Evolutionary conservation across 805 yeast genomes (phyloP).

Genomic region (Metschnikowia corniflorae): DNA sequence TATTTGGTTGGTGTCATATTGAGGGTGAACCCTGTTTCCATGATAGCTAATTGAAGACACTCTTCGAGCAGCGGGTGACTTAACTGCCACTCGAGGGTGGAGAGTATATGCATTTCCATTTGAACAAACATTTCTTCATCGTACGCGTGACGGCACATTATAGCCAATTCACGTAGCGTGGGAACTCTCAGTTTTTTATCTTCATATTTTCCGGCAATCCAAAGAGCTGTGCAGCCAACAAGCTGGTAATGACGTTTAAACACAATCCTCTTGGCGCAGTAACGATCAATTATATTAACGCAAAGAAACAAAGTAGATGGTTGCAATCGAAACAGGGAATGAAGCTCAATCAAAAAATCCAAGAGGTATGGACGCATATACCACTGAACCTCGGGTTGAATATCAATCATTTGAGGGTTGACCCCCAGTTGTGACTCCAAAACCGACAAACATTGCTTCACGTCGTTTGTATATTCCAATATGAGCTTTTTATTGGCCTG

Average conservation of each 20-base stretch:
- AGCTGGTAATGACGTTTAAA: slow-evolving; percentile 46
- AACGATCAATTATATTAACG: slow-evolving; percentile 43
- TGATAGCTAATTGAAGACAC: slow-evolving; percentile 42
- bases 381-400: slow-evolving; percentile 48
- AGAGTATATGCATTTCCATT: slow-evolving; percentile 43
- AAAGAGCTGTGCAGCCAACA: slow-evolving; percentile 46
- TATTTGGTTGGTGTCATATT: slow-evolving; percentile 24
- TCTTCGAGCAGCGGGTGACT: slow-evolving; percentile 52
- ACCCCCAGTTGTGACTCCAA: slow-evolving; percentile 41
- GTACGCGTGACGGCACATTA: slow-evolving; percentile 57
- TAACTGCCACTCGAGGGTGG: slow-evolving; percentile 42
- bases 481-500: slow-evolving; percentile 41
- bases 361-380: slow-evolving; percentile 45
- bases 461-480: slow-evolving; percentile 41
- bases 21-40: slow-evolving; percentile 28
- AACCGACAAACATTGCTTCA: slow-evolving; percentile 35
- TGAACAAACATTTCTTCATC: slow-evolving; percentile 51
- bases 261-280: slow-evolving; percentile 44
- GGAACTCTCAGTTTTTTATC: slow-evolving; percentile 60
- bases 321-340: slow-evolving; percentile 38
- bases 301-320: slow-evolving; percentile 43
- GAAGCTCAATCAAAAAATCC: slow-evolving; percentile 43
- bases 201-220: slow-evolving; percentile 52
- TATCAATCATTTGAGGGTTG: slow-evolving; percentile 49
- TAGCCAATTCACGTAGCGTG: slow-evolving; percentile 48